A percentile compares a stretch with the other conserved stretches of the same genome.
Evolutionary conservation across 345 rosid species (phyloP).

Genomic region (Punica granatum): DNA sequence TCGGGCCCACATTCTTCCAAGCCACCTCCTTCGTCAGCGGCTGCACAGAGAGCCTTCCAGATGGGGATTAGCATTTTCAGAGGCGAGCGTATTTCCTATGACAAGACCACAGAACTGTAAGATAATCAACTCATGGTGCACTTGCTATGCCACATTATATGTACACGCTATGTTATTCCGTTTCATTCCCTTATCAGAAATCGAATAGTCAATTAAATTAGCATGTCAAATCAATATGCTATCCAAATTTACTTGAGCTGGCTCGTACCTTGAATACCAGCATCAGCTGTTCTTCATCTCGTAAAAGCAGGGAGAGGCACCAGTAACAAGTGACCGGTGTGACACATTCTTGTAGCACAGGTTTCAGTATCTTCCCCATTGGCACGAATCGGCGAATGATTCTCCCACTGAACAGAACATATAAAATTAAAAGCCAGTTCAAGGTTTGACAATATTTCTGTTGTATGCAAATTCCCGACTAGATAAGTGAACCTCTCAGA

Average conservation of each 20-base stretch:
- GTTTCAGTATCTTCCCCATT: conserved; percentile 63
- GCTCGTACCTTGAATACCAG: conserved; percentile 61
- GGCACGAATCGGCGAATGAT: conserved; percentile 54
- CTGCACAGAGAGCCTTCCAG: conserved; percentile 72
- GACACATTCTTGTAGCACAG: conserved; percentile 69
- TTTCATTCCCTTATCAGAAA: too few species aligned
- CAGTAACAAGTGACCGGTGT: conserved; percentile 81
- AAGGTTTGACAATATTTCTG: not conserved
- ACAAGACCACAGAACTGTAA: conserved; percentile 3
- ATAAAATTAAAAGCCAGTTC: not conserved
- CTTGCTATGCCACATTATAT: not conserved
- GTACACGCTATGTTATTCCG: too few species aligned
- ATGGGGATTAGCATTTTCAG: conserved; percentile 70
- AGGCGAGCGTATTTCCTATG: conserved; percentile 64
- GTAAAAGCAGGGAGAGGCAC: conserved; percentile 62
- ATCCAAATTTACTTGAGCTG: not conserved
- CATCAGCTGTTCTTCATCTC: conserved; percentile 54
- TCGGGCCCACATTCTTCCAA: conserved; percentile 11
- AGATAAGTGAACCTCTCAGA: not conserved
- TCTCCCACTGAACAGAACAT: conserved; percentile 46
- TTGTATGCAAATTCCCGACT: not conserved
- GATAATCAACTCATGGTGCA: not conserved
- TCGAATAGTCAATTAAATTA: too few species aligned
- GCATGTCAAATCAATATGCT: not conserved
- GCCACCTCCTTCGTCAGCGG: conserved; percentile 22